Conservation (phyloP, 169 alveolate species). For the Eimeria sp. region DNA sequence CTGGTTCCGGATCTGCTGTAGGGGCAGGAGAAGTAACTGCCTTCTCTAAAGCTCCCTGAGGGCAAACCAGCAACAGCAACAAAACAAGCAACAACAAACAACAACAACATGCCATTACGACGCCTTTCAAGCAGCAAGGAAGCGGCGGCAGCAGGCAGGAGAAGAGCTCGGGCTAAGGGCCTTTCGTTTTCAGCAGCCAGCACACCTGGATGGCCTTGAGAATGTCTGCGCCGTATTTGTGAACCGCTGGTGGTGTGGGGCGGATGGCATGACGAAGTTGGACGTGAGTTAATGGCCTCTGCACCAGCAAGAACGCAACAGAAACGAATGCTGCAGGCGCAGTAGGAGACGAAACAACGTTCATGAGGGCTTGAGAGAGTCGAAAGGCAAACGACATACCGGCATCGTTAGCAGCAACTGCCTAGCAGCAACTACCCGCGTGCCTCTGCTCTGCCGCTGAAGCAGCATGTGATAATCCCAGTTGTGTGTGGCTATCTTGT, state of each 20-base stretch:
- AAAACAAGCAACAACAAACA: too few species aligned
- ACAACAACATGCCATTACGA: not conserved
- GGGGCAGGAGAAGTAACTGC: constrained; percentile 15
- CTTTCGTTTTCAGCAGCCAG: not conserved
- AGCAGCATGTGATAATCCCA: not conserved
- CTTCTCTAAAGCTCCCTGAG: constrained; percentile 6
- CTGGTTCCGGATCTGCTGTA: not conserved
- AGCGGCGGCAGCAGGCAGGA: constrained; percentile 13
- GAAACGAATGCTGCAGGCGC: not conserved
- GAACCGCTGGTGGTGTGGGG: constrained; percentile 67
- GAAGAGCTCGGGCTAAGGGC: not conserved
- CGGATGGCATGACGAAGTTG: constrained; percentile 69
- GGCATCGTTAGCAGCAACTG: not conserved
- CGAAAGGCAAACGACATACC: not conserved
- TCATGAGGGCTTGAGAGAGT: not conserved
- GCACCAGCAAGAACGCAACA: constrained; percentile 24
- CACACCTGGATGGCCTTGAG: constrained; percentile 56
- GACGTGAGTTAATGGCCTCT: constrained; percentile 49
- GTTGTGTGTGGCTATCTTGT: not conserved
- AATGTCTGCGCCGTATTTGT: constrained; percentile 47
- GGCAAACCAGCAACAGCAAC: not conserved
- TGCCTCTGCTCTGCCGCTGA: not conserved
- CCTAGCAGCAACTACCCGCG: not conserved
- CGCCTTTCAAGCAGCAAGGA: not conserved
- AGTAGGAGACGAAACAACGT: not conserved